Evolutionary conservation across 306 rosid genomes (phyloP).

Genomic region (apple (Malus domestica)): DNA sequence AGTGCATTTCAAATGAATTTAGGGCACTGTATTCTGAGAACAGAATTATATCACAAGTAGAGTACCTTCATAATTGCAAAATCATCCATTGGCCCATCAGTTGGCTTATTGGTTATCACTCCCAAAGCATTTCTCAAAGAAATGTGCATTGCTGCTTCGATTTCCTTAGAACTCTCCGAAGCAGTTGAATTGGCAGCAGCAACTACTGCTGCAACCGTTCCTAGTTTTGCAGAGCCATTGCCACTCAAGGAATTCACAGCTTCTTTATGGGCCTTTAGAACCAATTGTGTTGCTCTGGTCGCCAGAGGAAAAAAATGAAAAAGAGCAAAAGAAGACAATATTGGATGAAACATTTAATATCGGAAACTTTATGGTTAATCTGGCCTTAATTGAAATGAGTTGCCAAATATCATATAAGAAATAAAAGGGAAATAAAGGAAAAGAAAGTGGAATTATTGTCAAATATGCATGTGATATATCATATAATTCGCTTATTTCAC

Average conservation of each 20-base stretch:
- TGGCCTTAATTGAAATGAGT: background rate
- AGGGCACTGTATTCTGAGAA: background rate
- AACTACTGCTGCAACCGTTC: conserved; percentile 93
- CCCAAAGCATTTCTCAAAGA: conserved; percentile 89
- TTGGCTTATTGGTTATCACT: conserved; percentile 54
- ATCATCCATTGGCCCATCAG: conserved; percentile 95
- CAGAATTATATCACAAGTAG: conserved; percentile 2
- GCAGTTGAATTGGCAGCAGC: conserved; percentile 99
- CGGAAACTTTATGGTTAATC: background rate
- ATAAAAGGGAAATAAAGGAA: background rate
- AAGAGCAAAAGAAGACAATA: conserved; percentile 14
- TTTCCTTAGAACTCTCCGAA: conserved; percentile 80
- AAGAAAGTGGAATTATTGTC: background rate
- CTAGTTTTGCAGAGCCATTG: conserved; percentile 80
- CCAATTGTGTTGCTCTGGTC: conserved; percentile 85
- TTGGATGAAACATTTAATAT: background rate
- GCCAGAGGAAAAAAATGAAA: conserved; percentile 2
- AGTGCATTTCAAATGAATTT: background rate
- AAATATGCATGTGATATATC: background rate
- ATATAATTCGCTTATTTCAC: background rate
- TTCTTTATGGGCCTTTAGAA: conserved; percentile 94
- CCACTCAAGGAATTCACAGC: conserved; percentile 97
- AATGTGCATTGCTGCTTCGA: conserved; percentile 97
- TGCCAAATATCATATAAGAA: background rate
- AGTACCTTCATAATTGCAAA: conserved; percentile 88